Evolutionary conservation across 331 rosid species (phyloP), one percentile per base, ranked within the genome.

Genomic region (Phaseolus coccineus): DNA sequence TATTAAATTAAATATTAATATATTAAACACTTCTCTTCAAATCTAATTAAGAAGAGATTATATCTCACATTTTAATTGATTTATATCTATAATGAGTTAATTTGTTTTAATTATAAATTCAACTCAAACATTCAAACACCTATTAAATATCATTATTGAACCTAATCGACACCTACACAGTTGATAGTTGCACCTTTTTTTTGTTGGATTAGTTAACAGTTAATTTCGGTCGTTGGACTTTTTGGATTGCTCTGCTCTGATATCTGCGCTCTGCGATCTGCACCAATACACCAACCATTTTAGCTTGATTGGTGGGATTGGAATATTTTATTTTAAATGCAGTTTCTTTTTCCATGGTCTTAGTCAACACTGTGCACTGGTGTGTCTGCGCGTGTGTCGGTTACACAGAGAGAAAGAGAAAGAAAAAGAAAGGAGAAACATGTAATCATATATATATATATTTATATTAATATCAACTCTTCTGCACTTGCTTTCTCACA

Each of bases 401-500:
- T 83, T 50, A 59, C 12, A 69, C 6, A 58, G 4, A 63, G 24
- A 47, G 1, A 28, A 1, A 74, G 27, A 25, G 1, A 28, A 4
- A 59, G 53, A 3, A 19, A 19, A 19, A 19, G 22, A 19, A 19
- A 19, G 22, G 22, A 19, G 22, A 19, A 19, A 19, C 22, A 19
- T 19, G 22, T 19, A 19, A 19, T 19, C 22, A 80, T 81, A 83
- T 81, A 42, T 9, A 64, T 64, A 78, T 79, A 80, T 81, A 19
- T 5, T 4, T 6, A 35, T 40, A 40, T 7, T 11, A 40, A 84
- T 82, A 42, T 73, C 98, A 93, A 90, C 98, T 80, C 98, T 90
- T 88, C 98, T 76, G 87, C 91, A 86, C 87, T 84, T 82, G 88
- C 72, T 55, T 84, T 77, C 85, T 81, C 85, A 64, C 55, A 30